Base-by-base conservation (phyloP, 2,329 filamentous ascomycete species). In the Claviceps fusiformis region DNA sequence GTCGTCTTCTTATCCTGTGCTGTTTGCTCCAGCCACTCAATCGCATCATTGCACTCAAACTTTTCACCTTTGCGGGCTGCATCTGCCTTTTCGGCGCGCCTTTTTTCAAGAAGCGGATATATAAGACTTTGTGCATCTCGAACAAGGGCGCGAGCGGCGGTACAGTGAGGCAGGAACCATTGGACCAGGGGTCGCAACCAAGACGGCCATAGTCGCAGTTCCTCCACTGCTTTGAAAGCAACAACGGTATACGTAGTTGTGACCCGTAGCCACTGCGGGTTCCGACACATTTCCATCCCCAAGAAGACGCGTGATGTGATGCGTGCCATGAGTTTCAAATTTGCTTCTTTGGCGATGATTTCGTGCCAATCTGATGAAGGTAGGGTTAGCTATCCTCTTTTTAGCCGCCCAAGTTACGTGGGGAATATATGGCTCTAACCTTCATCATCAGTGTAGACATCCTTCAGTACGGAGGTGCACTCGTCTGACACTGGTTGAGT, bases 281-380 rank as follows among this genome's bases (percentile, higher is more conserved):
- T 69, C 6, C 73, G 72, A 62, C 73, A 75, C 13, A 77, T 60
- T 4, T 67, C 63, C 4, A 63, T 59, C 3, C 76, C 76, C 2
- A 78, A 62, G 56, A 79, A 78, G 3, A 78, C 70, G 5, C 74
- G 68, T 1, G 76, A 74, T 0, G 76, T 77, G 11, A 79, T 59
- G 9, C 75, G 73, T 17, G 75, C 73, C 10, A 81, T 69, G 9
- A 76, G 31, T 6, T 50, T 47, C 52, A 56, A 44, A 15, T 52
- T 52, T 6, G 19, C 50, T 11, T 52, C 41, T 33, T 52, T 52
- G 6, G 29, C 41, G 4, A 31, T 8, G 7, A 52, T 35, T 35
- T 52, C 50, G 50, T 52, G 50, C 50, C 50, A 52, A 8, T 52
- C 50, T 53, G 11, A 44, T 31, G 11, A 7, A 17, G 35, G 10